Evolutionary conservation across 176 grass and related monocot genomes (phyloP), one percentile per base, ranked within the genome.

Genomic region (Thalia dealbata): DNA sequence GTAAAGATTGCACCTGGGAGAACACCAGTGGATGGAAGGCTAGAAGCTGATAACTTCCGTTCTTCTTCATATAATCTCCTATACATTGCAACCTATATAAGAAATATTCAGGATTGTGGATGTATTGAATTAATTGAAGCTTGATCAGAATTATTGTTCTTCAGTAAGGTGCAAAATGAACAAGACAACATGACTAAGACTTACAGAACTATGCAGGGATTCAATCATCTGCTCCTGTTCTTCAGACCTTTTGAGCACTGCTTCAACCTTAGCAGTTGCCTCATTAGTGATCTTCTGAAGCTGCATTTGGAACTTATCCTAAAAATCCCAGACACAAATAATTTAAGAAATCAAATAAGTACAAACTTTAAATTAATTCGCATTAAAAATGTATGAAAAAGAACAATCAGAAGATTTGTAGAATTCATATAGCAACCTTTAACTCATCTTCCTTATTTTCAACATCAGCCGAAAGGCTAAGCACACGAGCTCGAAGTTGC

Each of bases 141-240:
- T 73, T 59, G 16, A 70, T 46, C 41, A 32, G 70, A 42, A 64
- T 13, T 59, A 21, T 28, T 32, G 23, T 50, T 73, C 38, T 30
- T 67, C 72, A 55, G 43, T 78, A 46, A 1, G 50, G 29, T 56
- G 38, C 28, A 69, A 41, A 11, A 68, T 70, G 26, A 41, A 21
- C 60, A 87, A 38, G 32, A 38, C 14, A 64, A 70, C 43, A 69
- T 56, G 65, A n/a, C 19, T 26, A 76, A 63, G 26, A 83, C 83
- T 73, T 86, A 95, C 95, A 44, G 95, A 93, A 81, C 85, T 90
- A 75, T 99, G 90, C 79, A 99, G 87, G 74, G 95, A 93, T 84
- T 99, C 95, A 23, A 99, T 91, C 87, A 99, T 88, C 83, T 84
- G 78, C 64, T 79, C 78, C 78, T 99, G 90, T 83, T 99, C 95